Evolutionary conservation across 1,139 yeast species (phyloP).

Genomic region (Kodamaea derodonti): DNA sequence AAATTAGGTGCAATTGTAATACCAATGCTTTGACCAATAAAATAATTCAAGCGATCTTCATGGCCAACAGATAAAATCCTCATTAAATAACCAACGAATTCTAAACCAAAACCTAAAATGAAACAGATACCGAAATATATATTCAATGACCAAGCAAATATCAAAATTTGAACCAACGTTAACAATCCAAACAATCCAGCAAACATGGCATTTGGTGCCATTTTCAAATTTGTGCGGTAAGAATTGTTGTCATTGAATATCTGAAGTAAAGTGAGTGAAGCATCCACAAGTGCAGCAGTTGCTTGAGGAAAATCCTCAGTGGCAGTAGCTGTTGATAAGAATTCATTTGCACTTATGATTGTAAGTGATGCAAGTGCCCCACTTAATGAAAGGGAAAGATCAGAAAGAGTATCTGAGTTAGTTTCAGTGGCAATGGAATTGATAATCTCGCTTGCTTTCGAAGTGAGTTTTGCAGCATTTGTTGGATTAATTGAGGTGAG

Average conservation of each 20-base stretch:
- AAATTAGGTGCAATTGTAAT: background rate
- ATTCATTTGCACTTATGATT: constrained; percentile 29
- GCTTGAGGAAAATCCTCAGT: constrained; percentile 13
- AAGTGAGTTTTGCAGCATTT: constrained; percentile 4
- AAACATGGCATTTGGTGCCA: constrained; percentile 11
- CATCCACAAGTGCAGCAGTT: constrained; percentile 22
- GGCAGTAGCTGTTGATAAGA: constrained; percentile 36
- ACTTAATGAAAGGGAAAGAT: constrained; percentile 23
- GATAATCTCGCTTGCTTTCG: constrained; percentile 8
- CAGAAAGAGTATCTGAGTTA: constrained; percentile 9
- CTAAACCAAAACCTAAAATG: constrained; percentile 4
- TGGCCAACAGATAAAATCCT: constrained; percentile 16
- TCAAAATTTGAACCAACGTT: constrained; percentile 9
- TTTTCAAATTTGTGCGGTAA: constrained; percentile 9
- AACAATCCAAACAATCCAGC: constrained; percentile 22
- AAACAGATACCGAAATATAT: background rate
- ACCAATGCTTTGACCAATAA: constrained; percentile 29
- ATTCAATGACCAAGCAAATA: constrained; percentile 3
- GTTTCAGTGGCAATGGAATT: constrained; percentile 9
- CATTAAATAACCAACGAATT: constrained; percentile 23
- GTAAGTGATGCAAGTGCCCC: constrained; percentile 40
- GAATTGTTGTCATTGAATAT: constrained; percentile 24
- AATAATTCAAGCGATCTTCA: constrained; percentile 16
- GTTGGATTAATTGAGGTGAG: constrained; percentile 12
- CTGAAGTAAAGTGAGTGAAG: constrained; percentile 27